These are phyloP conservation scores for Alternaria dauci DNA, from an alignment of 2,329 filamentous ascomycete genomes.

Conservation along the genomic window DNA sequence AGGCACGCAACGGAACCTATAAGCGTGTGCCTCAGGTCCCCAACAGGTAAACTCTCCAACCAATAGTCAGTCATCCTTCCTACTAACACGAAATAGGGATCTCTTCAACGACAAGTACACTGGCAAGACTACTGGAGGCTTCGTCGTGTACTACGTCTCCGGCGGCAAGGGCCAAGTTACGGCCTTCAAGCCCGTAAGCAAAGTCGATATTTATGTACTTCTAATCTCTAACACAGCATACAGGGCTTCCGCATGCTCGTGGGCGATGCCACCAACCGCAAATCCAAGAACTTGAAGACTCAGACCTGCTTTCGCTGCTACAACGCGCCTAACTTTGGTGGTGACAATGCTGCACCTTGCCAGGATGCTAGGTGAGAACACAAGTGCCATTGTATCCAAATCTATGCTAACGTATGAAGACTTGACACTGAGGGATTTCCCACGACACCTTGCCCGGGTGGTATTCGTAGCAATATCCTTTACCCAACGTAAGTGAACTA, in stretches of 20 bases:
- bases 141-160: constrained; percentile 60
- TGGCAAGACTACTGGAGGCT: constrained; percentile 49
- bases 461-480: constrained; percentile 42
- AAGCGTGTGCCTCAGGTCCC: constrained; percentile 44
- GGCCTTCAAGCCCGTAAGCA: constrained; percentile 50
- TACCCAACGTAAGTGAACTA: constrained; percentile 31
- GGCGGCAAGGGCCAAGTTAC: constrained; percentile 53
- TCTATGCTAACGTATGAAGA: constrained; percentile 5
- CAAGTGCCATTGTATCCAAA: background rate
- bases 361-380: constrained; percentile 26
- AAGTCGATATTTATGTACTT: fast-evolving
- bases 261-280: constrained; percentile 49
- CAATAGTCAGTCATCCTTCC: background rate
- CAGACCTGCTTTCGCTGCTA: constrained; percentile 60
- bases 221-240: fast-evolving
- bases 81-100: constrained; percentile 37
- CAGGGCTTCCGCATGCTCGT: constrained; percentile 59
- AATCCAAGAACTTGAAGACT: constrained; percentile 29
- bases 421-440: constrained; percentile 24
- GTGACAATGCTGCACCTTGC: constrained; percentile 50
- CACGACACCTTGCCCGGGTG: constrained; percentile 31
- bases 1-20: constrained; percentile 43
- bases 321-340: constrained; percentile 55
- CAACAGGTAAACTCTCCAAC: constrained; percentile 20
- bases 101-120: constrained; percentile 47